phyloP scores from a whole-genome alignment of 139 green algal species.

The Parachlorella kessleri region DNA sequence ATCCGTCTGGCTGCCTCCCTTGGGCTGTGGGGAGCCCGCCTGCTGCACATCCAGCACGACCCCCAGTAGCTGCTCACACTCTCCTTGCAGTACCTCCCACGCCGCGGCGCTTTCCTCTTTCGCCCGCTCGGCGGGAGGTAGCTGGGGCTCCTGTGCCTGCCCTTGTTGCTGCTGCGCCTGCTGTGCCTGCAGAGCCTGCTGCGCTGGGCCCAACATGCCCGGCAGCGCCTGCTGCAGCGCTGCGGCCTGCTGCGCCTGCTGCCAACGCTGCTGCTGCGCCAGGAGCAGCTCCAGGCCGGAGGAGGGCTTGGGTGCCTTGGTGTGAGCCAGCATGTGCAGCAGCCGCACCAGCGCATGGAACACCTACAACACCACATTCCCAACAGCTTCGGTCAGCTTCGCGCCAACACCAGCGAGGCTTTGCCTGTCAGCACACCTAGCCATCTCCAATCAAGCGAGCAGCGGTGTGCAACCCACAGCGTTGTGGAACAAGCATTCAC shows the following conservation, averaged over 20 bases:
- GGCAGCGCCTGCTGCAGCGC: neutral
- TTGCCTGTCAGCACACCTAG: too few species aligned
- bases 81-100: slow-evolving; percentile 57
- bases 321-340: slow-evolving; percentile 39
- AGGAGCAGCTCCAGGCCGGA: slow-evolving; percentile 56
- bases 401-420: too few species aligned
- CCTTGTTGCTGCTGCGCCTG: neutral
- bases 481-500: too few species aligned
- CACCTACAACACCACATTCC: too few species aligned
- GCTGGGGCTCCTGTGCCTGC: neutral
- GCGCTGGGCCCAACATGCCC: too few species aligned
- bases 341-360: slow-evolving; percentile 9
- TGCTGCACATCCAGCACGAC: slow-evolving; percentile 39
- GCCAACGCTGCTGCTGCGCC: slow-evolving; percentile 1
- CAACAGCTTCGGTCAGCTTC: too few species aligned
- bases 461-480: too few species aligned
- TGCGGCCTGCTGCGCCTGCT: neutral
- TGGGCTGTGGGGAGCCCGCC: neutral
- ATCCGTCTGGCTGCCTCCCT: slow-evolving; percentile 5
- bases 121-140: neutral
- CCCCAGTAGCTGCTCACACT: slow-evolving; percentile 49
- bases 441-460: too few species aligned
- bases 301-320: slow-evolving; percentile 23
- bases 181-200: neutral
- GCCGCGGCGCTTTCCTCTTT: slow-evolving; percentile 27